Conservation (phyloP, 495 filamentous ascomycete species). For the Extremus antarcticus region DNA sequence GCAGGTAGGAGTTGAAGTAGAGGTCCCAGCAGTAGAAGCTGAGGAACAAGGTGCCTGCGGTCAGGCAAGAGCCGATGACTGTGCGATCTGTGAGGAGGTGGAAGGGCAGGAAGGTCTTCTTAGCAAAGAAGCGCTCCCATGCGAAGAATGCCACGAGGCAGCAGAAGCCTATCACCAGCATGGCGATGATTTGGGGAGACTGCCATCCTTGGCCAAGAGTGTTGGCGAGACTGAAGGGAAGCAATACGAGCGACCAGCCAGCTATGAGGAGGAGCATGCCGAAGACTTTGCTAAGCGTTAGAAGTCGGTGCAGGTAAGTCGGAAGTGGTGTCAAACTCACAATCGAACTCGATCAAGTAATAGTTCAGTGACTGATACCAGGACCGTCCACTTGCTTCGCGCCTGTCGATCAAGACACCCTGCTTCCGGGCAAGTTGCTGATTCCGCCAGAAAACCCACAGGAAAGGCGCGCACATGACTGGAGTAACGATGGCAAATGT, state of each 20-base stretch:
- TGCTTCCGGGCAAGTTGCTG: slow-evolving; percentile 41
- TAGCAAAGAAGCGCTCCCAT: slow-evolving; percentile 15
- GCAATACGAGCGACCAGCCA: slow-evolving; percentile 15
- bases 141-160: slow-evolving; percentile 11
- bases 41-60: slow-evolving; percentile 9
- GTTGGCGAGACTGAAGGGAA: slow-evolving; percentile 16
- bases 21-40: slow-evolving; percentile 22
- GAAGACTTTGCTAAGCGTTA: slow-evolving; percentile 10
- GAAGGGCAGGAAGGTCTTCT: slow-evolving; percentile 12
- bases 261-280: slow-evolving; percentile 15
- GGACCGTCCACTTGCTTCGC: slow-evolving; percentile 12
- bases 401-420: slow-evolving; percentile 18
- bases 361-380: slow-evolving; percentile 7
- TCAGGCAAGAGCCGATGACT: slow-evolving; percentile 15
- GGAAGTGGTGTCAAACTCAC: slow-evolving; percentile 12
- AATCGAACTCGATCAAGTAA: slow-evolving; percentile 22
- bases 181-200: slow-evolving; percentile 9
- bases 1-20: slow-evolving; percentile 49
- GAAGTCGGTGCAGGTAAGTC: too few species aligned
- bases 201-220: not conserved
- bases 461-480: slow-evolving; percentile 45
- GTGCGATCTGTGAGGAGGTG: slow-evolving; percentile 16
- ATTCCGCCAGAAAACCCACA: slow-evolving; percentile 42
- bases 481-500: slow-evolving; percentile 47
- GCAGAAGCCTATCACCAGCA: slow-evolving; percentile 17